Percentiles rank a stretch among this genome's conserved stretches.
phyloP scores from a whole-genome alignment of 441 rosid genomes.

The Dalechampia spathulata region DNA sequence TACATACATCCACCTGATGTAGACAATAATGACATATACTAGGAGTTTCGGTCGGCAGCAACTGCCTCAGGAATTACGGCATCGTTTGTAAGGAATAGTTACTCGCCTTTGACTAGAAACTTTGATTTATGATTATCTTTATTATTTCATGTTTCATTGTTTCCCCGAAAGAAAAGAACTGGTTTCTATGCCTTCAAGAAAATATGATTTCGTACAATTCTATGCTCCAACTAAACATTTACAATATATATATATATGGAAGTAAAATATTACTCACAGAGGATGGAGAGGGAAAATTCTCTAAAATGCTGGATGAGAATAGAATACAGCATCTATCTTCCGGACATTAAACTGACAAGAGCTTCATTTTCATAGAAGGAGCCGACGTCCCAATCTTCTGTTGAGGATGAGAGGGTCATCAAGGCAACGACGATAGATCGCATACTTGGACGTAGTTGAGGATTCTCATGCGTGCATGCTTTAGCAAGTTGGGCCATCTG shows the following conservation, averaged over 20 bases:
- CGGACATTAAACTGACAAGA: slow-evolving; percentile 69
- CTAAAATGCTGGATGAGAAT: background rate
- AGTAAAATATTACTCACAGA: background rate
- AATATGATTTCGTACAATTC: background rate
- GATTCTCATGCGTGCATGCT: slow-evolving; percentile 77
- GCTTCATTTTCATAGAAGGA: slow-evolving; percentile 65
- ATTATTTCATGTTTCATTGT: background rate
- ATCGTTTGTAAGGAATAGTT: too few relatives aligned
- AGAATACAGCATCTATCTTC: slow-evolving; percentile 35
- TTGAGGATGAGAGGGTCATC: slow-evolving; percentile 70
- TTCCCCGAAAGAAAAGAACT: too few relatives aligned
- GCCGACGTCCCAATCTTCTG: slow-evolving; percentile 81
- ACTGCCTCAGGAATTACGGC: too few relatives aligned
- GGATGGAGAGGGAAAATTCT: background rate
- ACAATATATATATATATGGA: background rate
- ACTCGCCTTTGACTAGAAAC: too few relatives aligned
- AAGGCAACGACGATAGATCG: slow-evolving; percentile 83
- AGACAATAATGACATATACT: too few relatives aligned
- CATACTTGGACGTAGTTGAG: slow-evolving; percentile 75
- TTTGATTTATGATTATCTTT: too few relatives aligned
- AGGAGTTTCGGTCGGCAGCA: too few relatives aligned
- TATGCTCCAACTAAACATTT: slow-evolving; percentile 1
- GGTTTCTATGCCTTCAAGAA: background rate
- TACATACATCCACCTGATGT: too few relatives aligned
- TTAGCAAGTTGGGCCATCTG: slow-evolving; percentile 89